Conservation (phyloP, 2,329 filamentous ascomycete genomes). For the Podosphaera aphanis region DNA sequence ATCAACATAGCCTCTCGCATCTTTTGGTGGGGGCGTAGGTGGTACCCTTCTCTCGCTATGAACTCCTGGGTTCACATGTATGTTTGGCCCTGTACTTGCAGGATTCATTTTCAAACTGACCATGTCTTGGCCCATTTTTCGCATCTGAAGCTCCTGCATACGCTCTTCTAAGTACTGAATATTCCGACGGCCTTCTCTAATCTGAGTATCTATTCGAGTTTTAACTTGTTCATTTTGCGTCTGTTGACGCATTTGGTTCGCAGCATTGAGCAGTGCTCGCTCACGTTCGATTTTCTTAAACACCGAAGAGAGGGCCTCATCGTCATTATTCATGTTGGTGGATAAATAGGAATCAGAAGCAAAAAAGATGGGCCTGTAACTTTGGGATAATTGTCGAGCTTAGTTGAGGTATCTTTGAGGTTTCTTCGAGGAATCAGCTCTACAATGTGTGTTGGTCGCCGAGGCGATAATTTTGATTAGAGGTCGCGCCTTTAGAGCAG, state of each 20-base stretch:
- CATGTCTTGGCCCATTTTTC: constrained; percentile 45
- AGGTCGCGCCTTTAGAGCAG: background rate
- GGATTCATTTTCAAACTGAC: constrained; percentile 39
- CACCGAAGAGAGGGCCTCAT: constrained; percentile 52
- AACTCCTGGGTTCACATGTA: constrained; percentile 23
- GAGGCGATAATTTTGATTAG: background rate
- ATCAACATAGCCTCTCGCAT: constrained; percentile 27
- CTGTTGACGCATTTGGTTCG: constrained; percentile 83
- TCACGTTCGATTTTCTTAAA: constrained; percentile 95
- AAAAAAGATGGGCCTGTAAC: background rate
- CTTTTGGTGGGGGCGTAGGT: constrained; percentile 53
- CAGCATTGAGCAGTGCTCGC: constrained; percentile 80
- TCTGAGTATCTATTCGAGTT: constrained; percentile 76
- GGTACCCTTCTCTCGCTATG: constrained; percentile 23
- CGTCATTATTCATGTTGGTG: constrained; percentile 31
- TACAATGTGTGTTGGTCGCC: background rate
- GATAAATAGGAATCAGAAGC: background rate
- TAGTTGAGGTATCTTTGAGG: background rate
- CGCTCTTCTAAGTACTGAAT: constrained; percentile 90
- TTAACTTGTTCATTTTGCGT: constrained; percentile 84
- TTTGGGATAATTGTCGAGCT: background rate
- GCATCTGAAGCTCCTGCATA: constrained; percentile 68
- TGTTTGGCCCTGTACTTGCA: constrained; percentile 16
- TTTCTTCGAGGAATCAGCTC: background rate
- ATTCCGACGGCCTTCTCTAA: constrained; percentile 79